A percentile compares a stretch with the other conserved stretches of the same genome.
Conservation (phyloP, 2,329 filamentous ascomycete genomes). For the Bimuria novae-zelandiae region DNA sequence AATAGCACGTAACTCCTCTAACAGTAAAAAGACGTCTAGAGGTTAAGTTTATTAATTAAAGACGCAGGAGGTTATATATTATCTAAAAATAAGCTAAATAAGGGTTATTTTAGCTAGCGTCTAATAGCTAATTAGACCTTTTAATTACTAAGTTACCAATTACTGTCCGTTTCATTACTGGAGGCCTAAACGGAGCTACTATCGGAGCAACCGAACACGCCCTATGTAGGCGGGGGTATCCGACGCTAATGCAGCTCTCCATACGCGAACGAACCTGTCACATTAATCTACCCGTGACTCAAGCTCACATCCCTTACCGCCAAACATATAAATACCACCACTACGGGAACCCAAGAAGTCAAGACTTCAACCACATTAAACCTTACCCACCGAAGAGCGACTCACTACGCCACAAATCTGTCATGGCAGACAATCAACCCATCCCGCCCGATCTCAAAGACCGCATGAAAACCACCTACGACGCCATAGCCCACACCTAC, state of each 20-base stretch:
- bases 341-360: background rate
- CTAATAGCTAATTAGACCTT: no score
- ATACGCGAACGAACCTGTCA: background rate
- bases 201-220: no score
- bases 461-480: conserved; percentile 34
- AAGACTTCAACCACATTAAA: background rate
- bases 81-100: no score
- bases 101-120: no score
- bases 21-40: no score
- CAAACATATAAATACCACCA: background rate
- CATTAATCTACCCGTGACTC: background rate
- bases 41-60: no score
- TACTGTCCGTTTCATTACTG: no score
- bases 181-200: no score
- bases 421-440: background rate
- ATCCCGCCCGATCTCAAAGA: conserved; percentile 29
- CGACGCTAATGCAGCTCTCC: background rate
- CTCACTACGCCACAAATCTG: background rate
- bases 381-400: background rate
- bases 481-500: conserved; percentile 35
- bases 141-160: no score
- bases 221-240: background rate
- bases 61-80: no score
- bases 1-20: no score
- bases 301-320: no score